These are phyloP conservation scores for Cryphonectria japonica DNA, from an alignment of 2,329 filamentous ascomycete species.

Conservation along the genomic window DNA sequence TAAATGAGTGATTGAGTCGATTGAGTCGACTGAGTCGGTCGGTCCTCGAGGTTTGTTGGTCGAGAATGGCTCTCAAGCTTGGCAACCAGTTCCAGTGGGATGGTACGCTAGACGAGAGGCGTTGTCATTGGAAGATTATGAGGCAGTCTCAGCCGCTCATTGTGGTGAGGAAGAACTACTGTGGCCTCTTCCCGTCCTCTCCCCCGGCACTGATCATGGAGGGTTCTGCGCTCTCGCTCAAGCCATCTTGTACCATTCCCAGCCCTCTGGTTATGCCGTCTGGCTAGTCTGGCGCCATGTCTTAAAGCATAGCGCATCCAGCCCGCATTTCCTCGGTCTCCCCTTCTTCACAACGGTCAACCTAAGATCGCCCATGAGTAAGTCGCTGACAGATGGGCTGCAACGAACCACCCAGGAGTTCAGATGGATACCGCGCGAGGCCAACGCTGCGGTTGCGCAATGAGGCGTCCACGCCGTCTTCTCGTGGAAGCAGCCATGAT, in stretches of 20 bases:
- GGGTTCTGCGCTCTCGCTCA: neutral
- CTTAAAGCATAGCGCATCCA: constrained; percentile 20
- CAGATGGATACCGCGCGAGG: neutral
- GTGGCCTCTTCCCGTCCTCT: constrained; percentile 17
- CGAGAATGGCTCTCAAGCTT: constrained; percentile 8
- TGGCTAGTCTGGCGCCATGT: constrained; percentile 19
- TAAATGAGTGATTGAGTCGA: neutral
- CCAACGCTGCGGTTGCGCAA: neutral
- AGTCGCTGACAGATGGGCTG: neutral
- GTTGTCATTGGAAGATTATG: constrained; percentile 14
- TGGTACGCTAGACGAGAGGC: constrained; percentile 24
- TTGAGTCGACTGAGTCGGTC: no score
- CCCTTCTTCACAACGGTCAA: constrained; percentile 9
- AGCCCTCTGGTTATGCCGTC: constrained; percentile 8
- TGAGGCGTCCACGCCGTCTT: neutral
- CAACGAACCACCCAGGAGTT: neutral
- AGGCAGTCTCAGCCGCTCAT: constrained; percentile 20
- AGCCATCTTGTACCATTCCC: constrained; percentile 8
- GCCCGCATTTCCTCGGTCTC: constrained; percentile 11
- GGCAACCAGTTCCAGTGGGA: constrained; percentile 25
- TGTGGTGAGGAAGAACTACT: neutral
- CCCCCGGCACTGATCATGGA: constrained; percentile 18
- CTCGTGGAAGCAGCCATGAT: neutral
- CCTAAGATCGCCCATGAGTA: neutral
- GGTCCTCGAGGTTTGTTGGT: neutral